Percentiles rank a stretch among this genome's conserved stretches.
Evolutionary conservation across 352 stramenopile species (phyloP).

Genomic region (Globisporangium uncinulatum): DNA sequence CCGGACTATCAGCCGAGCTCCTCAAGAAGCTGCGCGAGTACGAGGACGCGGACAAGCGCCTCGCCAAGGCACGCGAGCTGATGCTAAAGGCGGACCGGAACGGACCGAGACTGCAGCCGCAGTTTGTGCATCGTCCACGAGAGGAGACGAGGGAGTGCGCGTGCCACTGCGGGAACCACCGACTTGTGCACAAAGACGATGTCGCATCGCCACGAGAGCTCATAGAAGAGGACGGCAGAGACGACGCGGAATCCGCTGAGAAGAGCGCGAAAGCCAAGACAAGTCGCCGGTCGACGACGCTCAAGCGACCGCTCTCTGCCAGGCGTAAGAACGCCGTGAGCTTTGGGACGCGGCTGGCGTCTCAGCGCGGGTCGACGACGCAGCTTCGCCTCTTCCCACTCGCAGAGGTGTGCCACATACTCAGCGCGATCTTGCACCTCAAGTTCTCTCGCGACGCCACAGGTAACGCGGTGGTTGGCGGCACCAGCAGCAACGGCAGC

Average conservation of each 20-base stretch:
- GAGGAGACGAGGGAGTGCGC: constrained; percentile 16
- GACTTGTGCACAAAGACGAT: constrained; percentile 23
- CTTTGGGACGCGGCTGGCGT: constrained; percentile 26
- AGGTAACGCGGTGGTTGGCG: constrained; percentile 11
- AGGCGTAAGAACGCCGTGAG: constrained; percentile 43
- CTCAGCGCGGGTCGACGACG: constrained; percentile 22
- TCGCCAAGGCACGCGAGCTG: constrained; percentile 38
- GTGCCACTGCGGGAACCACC: constrained; percentile 46
- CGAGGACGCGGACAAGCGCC: constrained; percentile 35
- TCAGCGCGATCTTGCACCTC: constrained; percentile 55
- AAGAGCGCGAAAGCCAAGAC: constrained; percentile 18
- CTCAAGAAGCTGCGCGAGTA: constrained; percentile 26
- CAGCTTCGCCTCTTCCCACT: constrained; percentile 44
- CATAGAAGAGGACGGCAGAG: background rate
- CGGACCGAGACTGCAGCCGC: background rate
- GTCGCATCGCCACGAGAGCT: background rate
- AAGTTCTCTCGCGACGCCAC: constrained; percentile 48
- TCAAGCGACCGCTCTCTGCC: constrained; percentile 23
- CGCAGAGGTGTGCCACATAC: constrained; percentile 50
- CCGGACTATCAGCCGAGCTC: constrained; percentile 17
- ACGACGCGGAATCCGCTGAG: background rate
- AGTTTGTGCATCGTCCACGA: background rate
- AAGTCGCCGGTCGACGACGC: constrained; percentile 19
- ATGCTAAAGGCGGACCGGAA: constrained; percentile 17
- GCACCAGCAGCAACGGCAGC: background rate